These are phyloP conservation scores for Phialophora verrucosa DNA, from an alignment of 2,329 filamentous ascomycete species.

Conservation along the genomic window DNA sequence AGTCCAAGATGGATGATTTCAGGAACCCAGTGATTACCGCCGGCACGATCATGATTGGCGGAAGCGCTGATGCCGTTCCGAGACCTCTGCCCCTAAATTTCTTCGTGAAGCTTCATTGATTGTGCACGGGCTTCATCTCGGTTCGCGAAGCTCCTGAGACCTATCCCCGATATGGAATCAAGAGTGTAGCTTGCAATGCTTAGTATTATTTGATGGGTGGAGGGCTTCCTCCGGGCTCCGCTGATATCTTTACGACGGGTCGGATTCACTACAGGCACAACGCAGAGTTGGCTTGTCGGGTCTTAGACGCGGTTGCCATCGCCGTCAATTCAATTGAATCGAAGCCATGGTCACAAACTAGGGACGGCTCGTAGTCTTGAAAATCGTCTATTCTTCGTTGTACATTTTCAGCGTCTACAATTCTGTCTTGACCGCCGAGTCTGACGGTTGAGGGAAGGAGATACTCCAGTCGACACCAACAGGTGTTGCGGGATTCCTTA, in stretches of 20 bases:
- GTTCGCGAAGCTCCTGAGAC: too few species aligned
- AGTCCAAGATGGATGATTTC: neutral
- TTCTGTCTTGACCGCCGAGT: slow-evolving; percentile 28
- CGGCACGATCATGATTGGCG: neutral
- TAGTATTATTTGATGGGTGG: too few species aligned
- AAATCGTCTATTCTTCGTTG: neutral
- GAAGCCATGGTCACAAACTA: neutral
- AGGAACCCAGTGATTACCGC: neutral
- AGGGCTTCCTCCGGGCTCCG: too few species aligned
- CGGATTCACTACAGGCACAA: too few species aligned
- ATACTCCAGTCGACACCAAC: slow-evolving; percentile 70
- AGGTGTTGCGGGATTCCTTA: slow-evolving; percentile 66
- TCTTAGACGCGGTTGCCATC: too few species aligned
- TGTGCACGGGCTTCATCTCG: too few species aligned
- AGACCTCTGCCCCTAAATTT: neutral
- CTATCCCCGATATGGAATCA: too few species aligned
- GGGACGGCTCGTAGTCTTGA: neutral
- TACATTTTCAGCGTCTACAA: slow-evolving; percentile 28
- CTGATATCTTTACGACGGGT: too few species aligned
- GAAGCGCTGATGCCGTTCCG: neutral
- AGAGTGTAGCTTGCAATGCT: too few species aligned
- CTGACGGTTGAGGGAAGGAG: slow-evolving; percentile 52
- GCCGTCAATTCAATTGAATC: too few species aligned
- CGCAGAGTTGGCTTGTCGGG: too few species aligned
- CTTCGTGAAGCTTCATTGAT: too few species aligned